A percentile compares a stretch with the other conserved stretches of the same genome.
Evolutionary conservation across 805 yeast genomes (phyloP).

Genomic region (Myxozyma neglecta): DNA sequence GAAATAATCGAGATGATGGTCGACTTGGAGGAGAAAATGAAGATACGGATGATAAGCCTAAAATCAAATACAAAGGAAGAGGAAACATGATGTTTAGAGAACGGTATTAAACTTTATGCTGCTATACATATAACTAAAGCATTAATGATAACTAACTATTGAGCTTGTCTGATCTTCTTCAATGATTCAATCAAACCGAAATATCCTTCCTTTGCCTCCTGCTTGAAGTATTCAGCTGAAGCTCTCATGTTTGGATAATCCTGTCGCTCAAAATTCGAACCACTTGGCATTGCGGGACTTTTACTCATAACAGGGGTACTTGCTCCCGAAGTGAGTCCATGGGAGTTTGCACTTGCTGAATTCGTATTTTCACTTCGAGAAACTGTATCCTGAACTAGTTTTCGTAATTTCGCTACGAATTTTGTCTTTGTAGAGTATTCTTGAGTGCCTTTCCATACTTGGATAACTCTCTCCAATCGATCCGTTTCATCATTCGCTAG

Average conservation of each 20-base stretch:
- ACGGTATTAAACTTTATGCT: background rate
- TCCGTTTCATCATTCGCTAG: constrained; percentile 24
- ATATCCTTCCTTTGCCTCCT: constrained; percentile 29
- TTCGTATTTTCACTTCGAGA: constrained; percentile 11
- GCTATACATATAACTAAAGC: background rate
- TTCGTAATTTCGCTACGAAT: constrained; percentile 16
- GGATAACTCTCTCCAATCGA: constrained; percentile 4
- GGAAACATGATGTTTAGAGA: constrained; percentile 24
- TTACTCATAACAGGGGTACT: constrained; percentile 15
- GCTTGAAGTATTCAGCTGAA: constrained; percentile 28
- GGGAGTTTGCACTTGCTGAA: background rate
- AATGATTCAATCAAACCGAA: constrained; percentile 25
- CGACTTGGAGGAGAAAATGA: background rate
- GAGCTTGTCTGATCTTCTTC: constrained; percentile 24
- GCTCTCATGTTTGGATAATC: constrained; percentile 24
- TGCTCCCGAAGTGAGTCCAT: background rate
- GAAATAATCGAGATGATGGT: background rate
- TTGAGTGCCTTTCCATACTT: constrained; percentile 29
- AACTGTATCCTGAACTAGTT: constrained; percentile 22
- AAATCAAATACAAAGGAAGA: constrained; percentile 21
- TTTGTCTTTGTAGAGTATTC: constrained; percentile 23
- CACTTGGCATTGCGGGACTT: constrained; percentile 16
- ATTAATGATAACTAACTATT: background rate
- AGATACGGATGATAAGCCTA: background rate
- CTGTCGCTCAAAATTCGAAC: constrained; percentile 7